Percentiles rank a stretch among this genome's conserved stretches.
phyloP scores from a whole-genome alignment of 441 rosid species.

The Pelargonium myrrhifolium region DNA sequence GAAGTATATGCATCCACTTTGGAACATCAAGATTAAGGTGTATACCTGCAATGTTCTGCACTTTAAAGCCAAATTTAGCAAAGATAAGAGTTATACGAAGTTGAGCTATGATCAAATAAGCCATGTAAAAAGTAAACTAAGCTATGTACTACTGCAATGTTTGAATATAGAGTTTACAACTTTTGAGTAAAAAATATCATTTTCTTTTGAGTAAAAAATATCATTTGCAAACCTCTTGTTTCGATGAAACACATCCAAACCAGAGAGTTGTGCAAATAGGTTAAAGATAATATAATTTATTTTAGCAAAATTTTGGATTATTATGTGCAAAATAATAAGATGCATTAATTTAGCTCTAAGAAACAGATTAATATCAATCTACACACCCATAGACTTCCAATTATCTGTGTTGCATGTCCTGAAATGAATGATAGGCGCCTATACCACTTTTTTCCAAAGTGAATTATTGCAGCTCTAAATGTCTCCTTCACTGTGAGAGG shows the following conservation, averaged over 20 bases:
- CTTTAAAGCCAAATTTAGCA: slow-evolving; percentile 28
- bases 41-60: slow-evolving; percentile 77
- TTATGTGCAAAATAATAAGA: not conserved
- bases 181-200: not conserved
- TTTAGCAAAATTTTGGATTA: not conserved
- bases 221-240: not conserved
- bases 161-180: too few species aligned
- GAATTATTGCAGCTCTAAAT: slow-evolving; percentile 60
- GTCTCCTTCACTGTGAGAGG: slow-evolving; percentile 65
- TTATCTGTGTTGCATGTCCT: slow-evolving; percentile 41
- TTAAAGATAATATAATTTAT: not conserved
- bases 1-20: slow-evolving; percentile 62
- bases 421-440: slow-evolving; percentile 66
- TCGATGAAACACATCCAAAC: not conserved
- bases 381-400: slow-evolving; percentile 76
- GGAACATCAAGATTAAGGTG: slow-evolving; percentile 68
- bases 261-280: not conserved
- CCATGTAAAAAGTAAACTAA: not conserved
- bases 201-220: too few species aligned
- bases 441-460: slow-evolving; percentile 62
- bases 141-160: too few species aligned
- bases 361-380: not conserved
- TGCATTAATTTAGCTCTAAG: not conserved
- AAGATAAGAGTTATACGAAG: not conserved
- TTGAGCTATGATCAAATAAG: not conserved